phyloP scores from a whole-genome alignment of 768 basidiomycete species.

The Kwoniella mangroviensis region DNA sequence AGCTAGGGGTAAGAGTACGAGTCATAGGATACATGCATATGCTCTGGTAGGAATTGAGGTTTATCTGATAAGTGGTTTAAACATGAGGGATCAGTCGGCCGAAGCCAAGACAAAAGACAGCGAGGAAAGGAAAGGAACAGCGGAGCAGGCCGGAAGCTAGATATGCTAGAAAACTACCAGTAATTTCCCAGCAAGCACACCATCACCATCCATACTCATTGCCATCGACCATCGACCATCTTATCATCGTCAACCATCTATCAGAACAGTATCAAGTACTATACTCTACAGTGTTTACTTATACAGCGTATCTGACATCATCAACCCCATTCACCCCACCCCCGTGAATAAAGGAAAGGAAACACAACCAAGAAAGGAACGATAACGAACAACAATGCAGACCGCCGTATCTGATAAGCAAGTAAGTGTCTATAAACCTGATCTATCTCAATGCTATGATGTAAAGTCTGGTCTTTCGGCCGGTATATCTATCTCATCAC shows the following conservation, averaged over 20 bases:
- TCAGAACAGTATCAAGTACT: too few species aligned
- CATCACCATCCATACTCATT: neutral
- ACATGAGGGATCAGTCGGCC: neutral
- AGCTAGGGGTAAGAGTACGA: too few species aligned
- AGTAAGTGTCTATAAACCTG: constrained; percentile 17
- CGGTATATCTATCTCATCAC: constrained; percentile 1
- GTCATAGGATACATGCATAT: too few species aligned
- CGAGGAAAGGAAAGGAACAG: neutral
- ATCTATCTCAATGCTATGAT: neutral
- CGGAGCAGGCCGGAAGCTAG: constrained; percentile 9
- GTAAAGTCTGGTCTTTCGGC: constrained; percentile 12
- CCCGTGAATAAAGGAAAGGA: neutral
- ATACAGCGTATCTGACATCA: too few species aligned
- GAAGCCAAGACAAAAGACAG: constrained; percentile 4
- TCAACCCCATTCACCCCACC: too few species aligned
- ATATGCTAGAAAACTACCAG: too few species aligned
- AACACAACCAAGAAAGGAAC: neutral
- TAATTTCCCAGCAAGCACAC: neutral
- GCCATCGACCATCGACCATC: too few species aligned
- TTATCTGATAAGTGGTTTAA: constrained; percentile 7
- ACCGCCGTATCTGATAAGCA: constrained; percentile 27
- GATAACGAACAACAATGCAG: constrained; percentile 19
- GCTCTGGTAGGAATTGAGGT: neutral
- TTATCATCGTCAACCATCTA: too few species aligned
- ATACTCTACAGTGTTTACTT: too few species aligned